A percentile compares a stretch with the other conserved stretches of the same genome.
phyloP scores from a whole-genome alignment of 805 yeast genomes.

The Schwanniomyces polymorphus region DNA sequence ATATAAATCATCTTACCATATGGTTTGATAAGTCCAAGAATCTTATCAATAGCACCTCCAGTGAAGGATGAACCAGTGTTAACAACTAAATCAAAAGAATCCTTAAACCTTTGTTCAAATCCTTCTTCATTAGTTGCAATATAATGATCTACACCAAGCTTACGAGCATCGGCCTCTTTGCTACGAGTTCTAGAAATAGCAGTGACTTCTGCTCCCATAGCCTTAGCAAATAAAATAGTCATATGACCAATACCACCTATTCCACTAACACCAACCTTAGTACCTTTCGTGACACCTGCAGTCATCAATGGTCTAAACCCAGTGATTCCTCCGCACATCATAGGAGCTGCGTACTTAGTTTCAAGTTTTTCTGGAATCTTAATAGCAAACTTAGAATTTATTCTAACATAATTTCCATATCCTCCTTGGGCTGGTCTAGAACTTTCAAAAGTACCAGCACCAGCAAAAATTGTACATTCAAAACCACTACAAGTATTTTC shows the following conservation, averaged over 20 bases:
- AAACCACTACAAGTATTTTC: conserved; percentile 31
- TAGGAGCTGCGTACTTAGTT: conserved; percentile 47
- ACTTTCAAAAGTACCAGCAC: conserved; percentile 16
- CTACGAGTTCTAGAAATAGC: conserved; percentile 26
- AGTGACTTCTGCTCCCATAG: conserved; percentile 52
- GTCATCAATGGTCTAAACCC: conserved; percentile 51
- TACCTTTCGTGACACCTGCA: conserved; percentile 36
- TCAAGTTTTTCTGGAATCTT: conserved; percentile 48
- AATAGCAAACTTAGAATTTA: conserved; percentile 44
- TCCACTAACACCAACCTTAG: conserved; percentile 59
- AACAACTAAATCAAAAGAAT: conserved; percentile 52
- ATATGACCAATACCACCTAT: conserved; percentile 71
- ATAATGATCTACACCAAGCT: conserved; percentile 29
- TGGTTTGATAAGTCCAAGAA: neutral
- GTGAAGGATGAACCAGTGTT: conserved; percentile 52
- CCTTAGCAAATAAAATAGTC: conserved; percentile 57
- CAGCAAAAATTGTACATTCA: conserved; percentile 33
- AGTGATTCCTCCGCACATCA: conserved; percentile 59
- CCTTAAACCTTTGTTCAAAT: conserved; percentile 29
- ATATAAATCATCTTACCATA: conserved; percentile 29
- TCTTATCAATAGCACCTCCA: conserved; percentile 47
- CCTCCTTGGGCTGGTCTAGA: conserved; percentile 44
- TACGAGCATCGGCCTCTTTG: conserved; percentile 31
- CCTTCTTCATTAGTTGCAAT: conserved; percentile 52
- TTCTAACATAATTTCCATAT: conserved; percentile 47